These are phyloP conservation scores for Sarcocystis neurona DNA, from an alignment of 169 alveolate species.

Conservation along the genomic window DNA sequence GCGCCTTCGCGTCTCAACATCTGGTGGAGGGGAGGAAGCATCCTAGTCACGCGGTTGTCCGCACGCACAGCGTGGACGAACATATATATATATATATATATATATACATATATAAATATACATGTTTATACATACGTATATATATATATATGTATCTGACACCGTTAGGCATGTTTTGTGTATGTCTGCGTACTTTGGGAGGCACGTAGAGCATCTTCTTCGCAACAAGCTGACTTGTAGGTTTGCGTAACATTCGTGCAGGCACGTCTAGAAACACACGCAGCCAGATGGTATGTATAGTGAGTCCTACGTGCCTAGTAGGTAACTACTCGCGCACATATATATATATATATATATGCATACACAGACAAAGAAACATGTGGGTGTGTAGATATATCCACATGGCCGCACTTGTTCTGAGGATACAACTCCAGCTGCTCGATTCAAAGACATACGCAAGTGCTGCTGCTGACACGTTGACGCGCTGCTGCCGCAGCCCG, in stretches of 20 bases:
- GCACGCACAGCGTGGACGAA: neutral
- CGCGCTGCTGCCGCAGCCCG: no score
- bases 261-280: neutral
- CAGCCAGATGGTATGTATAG: neutral
- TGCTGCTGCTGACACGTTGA: no score
- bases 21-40: neutral
- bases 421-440: no score
- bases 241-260: neutral
- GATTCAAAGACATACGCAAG: no score
- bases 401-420: no score
- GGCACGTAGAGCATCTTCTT: neutral
- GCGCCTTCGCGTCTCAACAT: neutral
- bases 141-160: neutral
- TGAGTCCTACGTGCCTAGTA: no score
- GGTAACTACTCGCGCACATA: no score
- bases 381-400: no score
- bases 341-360: no score
- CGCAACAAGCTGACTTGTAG: neutral
- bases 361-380: no score
- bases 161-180: neutral
- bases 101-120: no score
- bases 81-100: no score
- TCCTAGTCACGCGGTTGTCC: neutral
- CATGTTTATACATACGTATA: neutral
- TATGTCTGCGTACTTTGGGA: neutral